Evolutionary conservation across 768 basidiomycete species (phyloP).

Genomic region (Rhodosporidiobolus odoratus): DNA sequence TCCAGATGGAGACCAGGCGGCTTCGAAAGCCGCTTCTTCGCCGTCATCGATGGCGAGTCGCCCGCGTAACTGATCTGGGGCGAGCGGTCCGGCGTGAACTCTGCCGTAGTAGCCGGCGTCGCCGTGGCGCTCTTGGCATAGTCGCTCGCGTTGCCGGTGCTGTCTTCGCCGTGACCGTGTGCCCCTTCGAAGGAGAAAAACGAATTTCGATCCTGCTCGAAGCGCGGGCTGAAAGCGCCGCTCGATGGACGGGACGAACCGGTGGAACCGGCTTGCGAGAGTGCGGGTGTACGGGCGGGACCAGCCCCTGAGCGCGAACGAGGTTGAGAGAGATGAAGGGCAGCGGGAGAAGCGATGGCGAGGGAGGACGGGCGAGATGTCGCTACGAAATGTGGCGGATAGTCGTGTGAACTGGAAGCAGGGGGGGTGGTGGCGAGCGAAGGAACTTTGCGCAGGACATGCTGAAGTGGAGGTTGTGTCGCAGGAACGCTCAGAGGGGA

Average conservation of each 20-base stretch:
- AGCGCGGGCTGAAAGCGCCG: neutral
- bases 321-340: neutral
- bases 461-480: neutral
- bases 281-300: slow-evolving; percentile 11
- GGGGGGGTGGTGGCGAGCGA: neutral
- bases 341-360: neutral
- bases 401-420: neutral
- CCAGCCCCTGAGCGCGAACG: neutral
- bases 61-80: neutral
- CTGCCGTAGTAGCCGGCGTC: slow-evolving; percentile 4
- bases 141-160: neutral
- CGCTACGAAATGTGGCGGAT: neutral
- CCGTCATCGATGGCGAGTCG: neutral
- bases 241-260: slow-evolving; percentile 17
- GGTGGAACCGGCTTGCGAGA: slow-evolving; percentile 23
- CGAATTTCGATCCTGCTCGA: slow-evolving; percentile 7
- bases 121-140: neutral
- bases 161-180: slow-evolving; percentile 3
- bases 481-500: neutral
- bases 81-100: neutral
- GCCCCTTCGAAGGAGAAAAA: slow-evolving; percentile 3
- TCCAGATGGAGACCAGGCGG: neutral
- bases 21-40: neutral
- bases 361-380: neutral
- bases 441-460: neutral